Percentiles rank a stretch among this genome's conserved stretches.
Evolutionary conservation across 139 green algal species (phyloP).

Genomic region (Coccomyxa sp.): DNA sequence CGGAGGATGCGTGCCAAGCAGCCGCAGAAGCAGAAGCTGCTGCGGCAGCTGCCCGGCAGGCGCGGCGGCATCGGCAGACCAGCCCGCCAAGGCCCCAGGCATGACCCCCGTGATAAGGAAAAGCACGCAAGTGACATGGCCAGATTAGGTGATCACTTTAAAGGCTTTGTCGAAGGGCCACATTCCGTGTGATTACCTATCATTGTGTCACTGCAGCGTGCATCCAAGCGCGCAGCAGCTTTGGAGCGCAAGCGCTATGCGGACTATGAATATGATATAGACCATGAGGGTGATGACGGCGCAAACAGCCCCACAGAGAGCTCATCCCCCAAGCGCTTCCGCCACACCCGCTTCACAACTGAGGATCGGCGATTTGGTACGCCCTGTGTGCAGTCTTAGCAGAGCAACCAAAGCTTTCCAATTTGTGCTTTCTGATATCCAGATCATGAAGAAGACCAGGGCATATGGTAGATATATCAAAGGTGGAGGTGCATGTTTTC

Average conservation of each 20-base stretch:
- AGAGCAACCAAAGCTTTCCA: background rate
- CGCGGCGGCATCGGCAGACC: background rate
- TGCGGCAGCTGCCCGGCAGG: background rate
- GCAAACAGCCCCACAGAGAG: background rate
- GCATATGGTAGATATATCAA: background rate
- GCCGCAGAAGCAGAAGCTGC: background rate
- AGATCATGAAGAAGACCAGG: background rate
- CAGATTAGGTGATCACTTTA: too few relatives aligned
- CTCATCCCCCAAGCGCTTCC: background rate
- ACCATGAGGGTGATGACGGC: background rate
- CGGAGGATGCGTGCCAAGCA: background rate
- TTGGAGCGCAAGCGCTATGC: background rate
- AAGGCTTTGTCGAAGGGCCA: too few relatives aligned
- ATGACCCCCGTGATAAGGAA: too few relatives aligned
- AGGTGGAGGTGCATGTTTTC: background rate
- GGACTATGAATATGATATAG: background rate
- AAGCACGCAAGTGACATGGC: too few relatives aligned
- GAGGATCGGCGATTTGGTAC: conserved; percentile 3
- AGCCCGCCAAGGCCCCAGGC: background rate
- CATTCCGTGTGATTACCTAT: too few relatives aligned
- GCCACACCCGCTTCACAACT: background rate
- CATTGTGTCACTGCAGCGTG: background rate
- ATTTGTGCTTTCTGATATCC: background rate
- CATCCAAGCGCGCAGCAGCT: background rate
- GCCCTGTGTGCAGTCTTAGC: background rate